A percentile compares a stretch with the other conserved stretches of the same genome.
Evolutionary conservation across 257 asterid genomes (phyloP).

Genomic region (Fraxinus quadrangulata): DNA sequence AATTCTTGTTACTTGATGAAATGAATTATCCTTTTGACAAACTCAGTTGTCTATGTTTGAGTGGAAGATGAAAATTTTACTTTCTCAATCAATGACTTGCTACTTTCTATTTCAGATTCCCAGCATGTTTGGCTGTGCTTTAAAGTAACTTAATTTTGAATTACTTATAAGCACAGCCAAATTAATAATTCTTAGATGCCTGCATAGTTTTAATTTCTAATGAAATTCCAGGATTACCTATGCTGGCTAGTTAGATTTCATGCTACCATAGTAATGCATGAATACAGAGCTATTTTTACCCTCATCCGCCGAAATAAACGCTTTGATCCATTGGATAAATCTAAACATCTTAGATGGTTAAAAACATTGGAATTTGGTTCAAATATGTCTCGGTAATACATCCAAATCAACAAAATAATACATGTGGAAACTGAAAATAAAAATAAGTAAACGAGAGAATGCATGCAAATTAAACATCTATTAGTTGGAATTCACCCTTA

Average conservation of each 20-base stretch:
- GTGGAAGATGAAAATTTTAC: slow-evolving; percentile 26
- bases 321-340: too few relatives aligned
- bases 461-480: too few relatives aligned
- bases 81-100: slow-evolving; percentile 20
- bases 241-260: too few relatives aligned
- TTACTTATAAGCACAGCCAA: not conserved
- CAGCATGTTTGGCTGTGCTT: not conserved
- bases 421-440: too few relatives aligned
- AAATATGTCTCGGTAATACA: too few relatives aligned
- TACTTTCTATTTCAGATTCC: not conserved
- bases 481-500: too few relatives aligned
- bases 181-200: not conserved
- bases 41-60: slow-evolving; percentile 29
- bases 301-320: too few relatives aligned
- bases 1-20: slow-evolving; percentile 26
- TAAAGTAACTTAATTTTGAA: not conserved
- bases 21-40: slow-evolving; percentile 23
- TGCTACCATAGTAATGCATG: not conserved
- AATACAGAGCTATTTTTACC: too few relatives aligned
- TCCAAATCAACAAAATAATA: too few relatives aligned
- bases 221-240: not conserved
- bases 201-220: not conserved
- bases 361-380: too few relatives aligned
- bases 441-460: too few relatives aligned
- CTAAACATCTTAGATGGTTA: too few relatives aligned